Evolutionary conservation across 805 yeast species (phyloP).

Genomic region (Barnettozyma wickerhamii): DNA sequence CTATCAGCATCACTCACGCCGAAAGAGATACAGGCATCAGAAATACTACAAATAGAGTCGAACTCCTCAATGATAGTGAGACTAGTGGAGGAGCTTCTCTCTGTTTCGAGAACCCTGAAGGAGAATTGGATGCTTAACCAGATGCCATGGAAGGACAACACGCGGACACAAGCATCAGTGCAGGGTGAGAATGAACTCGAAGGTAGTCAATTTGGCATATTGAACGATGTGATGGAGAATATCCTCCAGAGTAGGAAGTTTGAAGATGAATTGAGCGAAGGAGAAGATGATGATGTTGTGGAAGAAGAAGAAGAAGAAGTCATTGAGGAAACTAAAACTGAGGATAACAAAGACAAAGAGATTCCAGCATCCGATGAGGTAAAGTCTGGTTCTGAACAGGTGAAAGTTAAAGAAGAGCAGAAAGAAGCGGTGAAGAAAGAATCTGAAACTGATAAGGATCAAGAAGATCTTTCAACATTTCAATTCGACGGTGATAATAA

Average conservation of each 20-base stretch:
- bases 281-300: conserved; percentile 9
- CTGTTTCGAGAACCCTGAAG: conserved; percentile 43
- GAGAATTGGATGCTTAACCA: conserved; percentile 58
- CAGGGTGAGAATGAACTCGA: no score
- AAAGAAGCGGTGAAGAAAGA: background rate
- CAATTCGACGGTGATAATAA: conserved; percentile 1
- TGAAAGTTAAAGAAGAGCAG: no score
- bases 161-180: no score
- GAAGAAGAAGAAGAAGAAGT: conserved; percentile 2
- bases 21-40: conserved; percentile 39
- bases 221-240: conserved; percentile 6
- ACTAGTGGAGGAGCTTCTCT: conserved; percentile 47
- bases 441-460: background rate
- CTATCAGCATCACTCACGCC: conserved; percentile 35
- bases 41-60: conserved; percentile 51
- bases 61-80: conserved; percentile 47
- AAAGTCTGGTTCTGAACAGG: no score
- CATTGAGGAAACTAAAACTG: background rate
- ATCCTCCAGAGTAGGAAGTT: conserved; percentile 8
- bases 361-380: background rate
- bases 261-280: conserved; percentile 13
- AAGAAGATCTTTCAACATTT: background rate
- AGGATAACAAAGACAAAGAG: background rate
- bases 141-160: conserved; percentile 31
- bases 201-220: conserved; percentile 8